These are phyloP conservation scores for Neopestalotiopsis sp. DNA, from an alignment of 2,329 filamentous ascomycete species.

Conservation along the genomic window DNA sequence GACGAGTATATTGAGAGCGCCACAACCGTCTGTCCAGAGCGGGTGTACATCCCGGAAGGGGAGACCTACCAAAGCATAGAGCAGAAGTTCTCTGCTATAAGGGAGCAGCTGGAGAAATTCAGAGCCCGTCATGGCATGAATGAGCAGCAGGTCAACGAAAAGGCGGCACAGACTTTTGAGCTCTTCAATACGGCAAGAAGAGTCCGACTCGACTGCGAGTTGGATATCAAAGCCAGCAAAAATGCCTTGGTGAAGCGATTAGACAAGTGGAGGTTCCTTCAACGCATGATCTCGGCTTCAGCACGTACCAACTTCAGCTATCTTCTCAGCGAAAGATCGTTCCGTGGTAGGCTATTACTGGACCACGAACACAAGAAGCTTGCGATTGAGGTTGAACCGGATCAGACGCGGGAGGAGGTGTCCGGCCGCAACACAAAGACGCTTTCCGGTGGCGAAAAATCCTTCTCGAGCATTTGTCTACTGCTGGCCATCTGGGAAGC, in stretches of 20 bases:
- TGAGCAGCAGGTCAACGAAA: conserved; percentile 66
- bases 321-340: conserved; percentile 86
- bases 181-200: conserved; percentile 46
- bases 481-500: conserved; percentile 95
- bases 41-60: conserved; percentile 67
- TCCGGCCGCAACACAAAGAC: conserved; percentile 86
- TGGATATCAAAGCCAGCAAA: conserved; percentile 50
- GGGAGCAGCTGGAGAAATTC: conserved; percentile 62
- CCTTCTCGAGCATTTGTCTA: conserved; percentile 95
- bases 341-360: conserved; percentile 79
- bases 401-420: conserved; percentile 70
- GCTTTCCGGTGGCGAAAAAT: conserved; percentile 94
- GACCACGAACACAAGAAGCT: conserved; percentile 78
- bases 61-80: conserved; percentile 65
- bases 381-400: conserved; percentile 76
- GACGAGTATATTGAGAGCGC: conserved; percentile 61
- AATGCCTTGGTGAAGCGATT: conserved; percentile 71
- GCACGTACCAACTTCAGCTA: conserved; percentile 88
- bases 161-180: conserved; percentile 44
- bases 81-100: conserved; percentile 58
- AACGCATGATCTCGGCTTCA: conserved; percentile 82
- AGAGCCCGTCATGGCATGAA: conserved; percentile 64
- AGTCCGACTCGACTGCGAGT: conserved; percentile 49
- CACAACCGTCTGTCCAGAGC: conserved; percentile 51
- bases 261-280: conserved; percentile 80